Conservation (phyloP, 116 monocot species). For the Iris pallida region DNA sequence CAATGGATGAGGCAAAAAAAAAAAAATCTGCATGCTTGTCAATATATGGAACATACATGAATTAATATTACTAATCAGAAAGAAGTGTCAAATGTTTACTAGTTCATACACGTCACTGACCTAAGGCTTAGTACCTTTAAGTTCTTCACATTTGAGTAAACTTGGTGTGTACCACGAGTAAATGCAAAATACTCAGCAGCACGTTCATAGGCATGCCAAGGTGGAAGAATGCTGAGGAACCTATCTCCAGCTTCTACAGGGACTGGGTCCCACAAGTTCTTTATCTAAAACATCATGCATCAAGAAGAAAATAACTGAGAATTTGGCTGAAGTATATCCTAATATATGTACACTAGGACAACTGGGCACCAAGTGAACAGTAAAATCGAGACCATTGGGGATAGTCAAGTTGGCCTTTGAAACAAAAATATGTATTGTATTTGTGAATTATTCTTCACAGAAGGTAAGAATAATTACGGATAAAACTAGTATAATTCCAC, state of each 20-base stretch:
- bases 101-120: not conserved
- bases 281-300: constrained; percentile 42
- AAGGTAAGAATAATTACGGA: no score
- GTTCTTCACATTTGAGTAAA: constrained; percentile 80
- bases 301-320: constrained; percentile 1
- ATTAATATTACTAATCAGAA: constrained; percentile 3
- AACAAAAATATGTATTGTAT: no score
- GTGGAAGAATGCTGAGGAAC: constrained; percentile 89
- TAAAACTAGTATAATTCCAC: no score
- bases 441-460: no score
- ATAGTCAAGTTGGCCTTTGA: no score
- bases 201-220: constrained; percentile 99
- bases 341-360: no score
- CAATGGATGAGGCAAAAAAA: not conserved
- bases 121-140: constrained; percentile 57
- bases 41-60: not conserved
- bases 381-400: no score
- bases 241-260: constrained; percentile 75
- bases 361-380: no score
- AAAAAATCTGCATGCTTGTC: not conserved
- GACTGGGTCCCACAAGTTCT: constrained; percentile 78
- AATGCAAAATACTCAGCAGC: constrained; percentile 78
- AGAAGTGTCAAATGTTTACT: no score
- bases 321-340: no score
- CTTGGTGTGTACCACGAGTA: constrained; percentile 71